These are phyloP conservation scores for Fusarium sp. DNA, from an alignment of 2,329 filamentous ascomycete genomes.

Conservation along the genomic window DNA sequence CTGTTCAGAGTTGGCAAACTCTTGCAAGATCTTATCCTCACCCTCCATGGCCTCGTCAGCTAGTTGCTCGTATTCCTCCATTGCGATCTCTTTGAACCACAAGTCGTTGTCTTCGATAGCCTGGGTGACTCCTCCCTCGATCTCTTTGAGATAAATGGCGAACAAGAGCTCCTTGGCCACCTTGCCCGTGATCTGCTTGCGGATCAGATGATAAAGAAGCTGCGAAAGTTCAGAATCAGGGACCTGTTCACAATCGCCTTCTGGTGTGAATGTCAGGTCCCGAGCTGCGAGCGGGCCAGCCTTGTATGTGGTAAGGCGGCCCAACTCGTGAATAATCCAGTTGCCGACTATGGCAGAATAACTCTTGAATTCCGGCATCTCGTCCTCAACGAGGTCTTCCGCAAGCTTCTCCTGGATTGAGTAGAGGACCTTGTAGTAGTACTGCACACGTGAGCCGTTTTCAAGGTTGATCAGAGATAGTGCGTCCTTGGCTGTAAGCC, in stretches of 20 bases:
- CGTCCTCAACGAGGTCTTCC: conserved; percentile 33
- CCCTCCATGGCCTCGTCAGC: conserved; percentile 59
- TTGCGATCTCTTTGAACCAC: conserved; percentile 66
- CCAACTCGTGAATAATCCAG: conserved; percentile 82
- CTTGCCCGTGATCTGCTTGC: conserved; percentile 64
- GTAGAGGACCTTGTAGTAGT: conserved; percentile 77
- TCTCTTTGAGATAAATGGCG: conserved; percentile 62
- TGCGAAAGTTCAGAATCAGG: conserved; percentile 62
- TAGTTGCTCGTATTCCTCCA: conserved; percentile 62
- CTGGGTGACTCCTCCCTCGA: conserved; percentile 58
- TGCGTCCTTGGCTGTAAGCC: conserved; percentile 84
- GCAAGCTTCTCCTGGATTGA: conserved; percentile 54
- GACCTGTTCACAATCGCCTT: conserved; percentile 62
- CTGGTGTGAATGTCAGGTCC: conserved; percentile 56
- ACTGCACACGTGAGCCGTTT: conserved; percentile 82
- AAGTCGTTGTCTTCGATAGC: conserved; percentile 61
- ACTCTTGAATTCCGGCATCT: conserved; percentile 48
- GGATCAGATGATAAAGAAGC: conserved; percentile 62
- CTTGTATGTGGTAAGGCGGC: conserved; percentile 71
- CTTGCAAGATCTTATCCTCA: conserved; percentile 60
- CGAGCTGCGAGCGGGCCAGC: conserved; percentile 50
- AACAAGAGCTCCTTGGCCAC: conserved; percentile 70
- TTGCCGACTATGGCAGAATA: conserved; percentile 66
- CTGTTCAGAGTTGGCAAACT: conserved; percentile 59
- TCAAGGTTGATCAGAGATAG: conserved; percentile 82